Percentiles rank a stretch among this genome's conserved stretches.
These are phyloP conservation scores for Berkeleyomyces basicola DNA, from an alignment of 2,329 filamentous ascomycete species.

Conservation along the genomic window DNA sequence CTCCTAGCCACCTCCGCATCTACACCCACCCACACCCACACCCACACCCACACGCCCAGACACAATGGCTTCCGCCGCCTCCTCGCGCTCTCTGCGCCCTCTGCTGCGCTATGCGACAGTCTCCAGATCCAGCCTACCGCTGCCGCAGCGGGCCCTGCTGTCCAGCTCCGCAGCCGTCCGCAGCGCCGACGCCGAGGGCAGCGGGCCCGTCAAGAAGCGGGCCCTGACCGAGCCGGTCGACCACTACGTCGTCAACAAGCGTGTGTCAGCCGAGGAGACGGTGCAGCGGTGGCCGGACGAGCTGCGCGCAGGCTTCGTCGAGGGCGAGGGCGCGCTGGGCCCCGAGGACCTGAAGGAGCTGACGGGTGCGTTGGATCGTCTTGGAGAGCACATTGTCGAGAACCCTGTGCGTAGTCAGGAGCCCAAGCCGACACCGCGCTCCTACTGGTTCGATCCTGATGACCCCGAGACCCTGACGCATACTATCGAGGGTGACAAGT, in stretches of 20 bases:
- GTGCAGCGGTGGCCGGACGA: slow-evolving; percentile 11
- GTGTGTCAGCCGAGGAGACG: slow-evolving; percentile 9
- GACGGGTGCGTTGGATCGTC: slow-evolving; percentile 11
- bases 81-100: background rate
- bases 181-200: background rate
- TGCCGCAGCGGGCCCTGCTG: background rate
- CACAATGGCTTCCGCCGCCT: slow-evolving; percentile 6
- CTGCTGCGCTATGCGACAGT: background rate
- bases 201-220: slow-evolving; percentile 9
- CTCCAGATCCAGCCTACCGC: background rate
- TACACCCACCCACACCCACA: background rate
- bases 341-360: slow-evolving; percentile 9
- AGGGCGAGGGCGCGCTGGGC: slow-evolving; percentile 7
- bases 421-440: slow-evolving; percentile 22
- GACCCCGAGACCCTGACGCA: slow-evolving; percentile 32
- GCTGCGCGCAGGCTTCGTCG: slow-evolving; percentile 8
- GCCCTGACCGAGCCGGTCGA: slow-evolving; percentile 7
- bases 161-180: background rate
- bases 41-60: too few relatives aligned
- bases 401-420: slow-evolving; percentile 8
- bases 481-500: slow-evolving; percentile 41
- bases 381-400: slow-evolving; percentile 15
- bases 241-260: slow-evolving; percentile 10
- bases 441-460: slow-evolving; percentile 34
- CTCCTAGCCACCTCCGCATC: background rate